Evolutionary conservation across 352 stramenopile species (phyloP), one percentile per base, ranked within the genome.

Genomic region (Elongisporangium prolatum): DNA sequence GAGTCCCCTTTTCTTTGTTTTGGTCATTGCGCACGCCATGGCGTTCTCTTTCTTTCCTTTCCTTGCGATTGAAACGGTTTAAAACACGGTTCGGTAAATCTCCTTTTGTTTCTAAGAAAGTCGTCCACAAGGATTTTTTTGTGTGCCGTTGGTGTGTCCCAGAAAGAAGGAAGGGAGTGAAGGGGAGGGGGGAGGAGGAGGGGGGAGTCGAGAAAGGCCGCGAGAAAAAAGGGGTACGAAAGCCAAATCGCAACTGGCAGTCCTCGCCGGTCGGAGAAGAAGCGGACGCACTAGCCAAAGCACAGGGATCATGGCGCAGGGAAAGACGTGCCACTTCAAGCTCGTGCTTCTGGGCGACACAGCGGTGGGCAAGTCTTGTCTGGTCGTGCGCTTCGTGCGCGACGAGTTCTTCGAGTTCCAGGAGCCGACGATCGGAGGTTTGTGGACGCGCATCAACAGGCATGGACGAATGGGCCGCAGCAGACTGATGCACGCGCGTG

Each of bases 401-500:
- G 97, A 99, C 77, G 97, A 99, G 72, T 99, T 99, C 78, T 99
- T 99, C 69, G 97, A 99, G 80, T 99, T 99, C 71, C 97, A 99
- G 71, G 96, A 98, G 76, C 92, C 95, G 22, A 99, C 96, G 44
- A 98, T 99, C 67, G 91, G 89, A 80, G 89, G 87, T 97, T 71
- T 17, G 67, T 57, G 17, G 25, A 17, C 21, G 55, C 22, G 25
- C 44, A 50, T 2, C 0, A 18, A 14, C 4, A 64, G n/a, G 3
- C 3, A 18, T 44, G 25, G 49, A 50, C 60, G 28, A 8, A 40
- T 40, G 28, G 28, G 28, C 28, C 28, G 9, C 28, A 40, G 14
- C 40, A 21, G 52, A 24, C 56, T 60, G 44, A 54, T 57, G 20
- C 48, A 18, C 20, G 21, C 18, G 4, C 40, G 28, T 48, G 28